Conservation (phyloP, 2,329 filamentous ascomycete genomes). For the Monilinia vaccinii-corymbosi region DNA sequence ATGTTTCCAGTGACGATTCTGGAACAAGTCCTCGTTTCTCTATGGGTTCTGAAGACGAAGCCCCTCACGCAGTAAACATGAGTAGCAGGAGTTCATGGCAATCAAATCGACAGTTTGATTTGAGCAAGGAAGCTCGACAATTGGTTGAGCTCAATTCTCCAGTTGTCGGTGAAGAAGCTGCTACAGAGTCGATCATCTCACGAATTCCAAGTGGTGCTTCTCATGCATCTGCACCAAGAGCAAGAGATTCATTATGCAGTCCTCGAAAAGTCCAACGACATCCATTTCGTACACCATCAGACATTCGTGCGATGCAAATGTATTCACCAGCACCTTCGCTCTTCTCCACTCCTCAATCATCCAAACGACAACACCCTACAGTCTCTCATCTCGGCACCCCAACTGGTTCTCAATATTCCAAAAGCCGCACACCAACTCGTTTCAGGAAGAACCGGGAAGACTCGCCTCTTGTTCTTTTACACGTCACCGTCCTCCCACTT, state of each 20-base stretch:
- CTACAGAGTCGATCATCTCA: conserved; percentile 38
- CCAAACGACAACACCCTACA: conserved; percentile 39
- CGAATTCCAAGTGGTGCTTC: conserved; percentile 28
- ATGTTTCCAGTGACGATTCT: conserved; percentile 27
- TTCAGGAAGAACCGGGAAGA: conserved; percentile 49
- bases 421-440: conserved; percentile 41
- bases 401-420: conserved; percentile 24
- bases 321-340: conserved; percentile 52
- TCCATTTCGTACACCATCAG: conserved; percentile 60
- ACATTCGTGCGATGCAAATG: conserved; percentile 64
- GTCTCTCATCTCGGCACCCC: conserved; percentile 51
- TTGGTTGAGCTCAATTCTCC: conserved; percentile 23
- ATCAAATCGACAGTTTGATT: background rate
- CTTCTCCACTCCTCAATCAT: conserved; percentile 45
- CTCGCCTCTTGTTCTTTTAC: conserved; percentile 64
- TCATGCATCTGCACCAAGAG: conserved; percentile 26
- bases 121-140: conserved; percentile 12
- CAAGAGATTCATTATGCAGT: conserved; percentile 34
- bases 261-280: conserved; percentile 46
- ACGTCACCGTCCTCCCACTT: conserved; percentile 67
- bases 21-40: conserved; percentile 20
- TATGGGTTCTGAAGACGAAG: conserved; percentile 26
- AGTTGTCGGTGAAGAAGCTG: conserved; percentile 25
- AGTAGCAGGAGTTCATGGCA: conserved; percentile 6
- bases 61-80: background rate